These are phyloP conservation scores for Monosporozyma aerobia DNA, from an alignment of 805 yeast genomes.

Conservation along the genomic window DNA sequence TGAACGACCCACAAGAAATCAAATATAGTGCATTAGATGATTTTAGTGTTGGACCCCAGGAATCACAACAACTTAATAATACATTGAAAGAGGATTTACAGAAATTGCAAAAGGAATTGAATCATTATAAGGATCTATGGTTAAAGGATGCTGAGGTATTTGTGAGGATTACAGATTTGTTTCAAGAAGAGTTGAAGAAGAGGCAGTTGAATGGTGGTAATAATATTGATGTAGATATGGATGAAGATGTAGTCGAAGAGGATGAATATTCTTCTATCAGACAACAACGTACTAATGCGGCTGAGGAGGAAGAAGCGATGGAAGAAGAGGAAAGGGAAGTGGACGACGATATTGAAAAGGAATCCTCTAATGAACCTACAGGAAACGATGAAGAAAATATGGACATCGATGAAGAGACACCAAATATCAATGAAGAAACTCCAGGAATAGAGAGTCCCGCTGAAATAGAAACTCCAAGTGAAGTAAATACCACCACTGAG, in stretches of 20 bases:
- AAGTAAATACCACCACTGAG: neutral
- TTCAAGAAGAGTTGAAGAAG: constrained; percentile 18
- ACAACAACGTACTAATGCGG: neutral
- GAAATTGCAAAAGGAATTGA: constrained; percentile 16
- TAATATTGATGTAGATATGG: constrained; percentile 11
- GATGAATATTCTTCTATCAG: neutral
- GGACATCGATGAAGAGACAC: constrained; percentile 3
- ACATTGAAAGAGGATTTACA: constrained; percentile 17
- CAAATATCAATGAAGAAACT: neutral
- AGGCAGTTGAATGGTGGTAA: constrained; percentile 1
- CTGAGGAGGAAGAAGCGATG: neutral
- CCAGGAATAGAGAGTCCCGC: constrained; percentile 1
- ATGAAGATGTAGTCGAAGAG: constrained; percentile 5
- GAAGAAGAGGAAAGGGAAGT: neutral
- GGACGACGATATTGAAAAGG: neutral
- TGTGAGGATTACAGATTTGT: constrained; percentile 16
- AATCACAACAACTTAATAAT: constrained; percentile 16
- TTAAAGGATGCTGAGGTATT: constrained; percentile 25
- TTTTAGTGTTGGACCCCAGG: constrained; percentile 22
- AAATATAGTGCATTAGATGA: constrained; percentile 20
- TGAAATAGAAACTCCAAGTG: neutral
- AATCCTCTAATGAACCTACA: neutral
- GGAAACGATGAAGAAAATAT: constrained; percentile 1
- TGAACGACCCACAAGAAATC: constrained; percentile 4
- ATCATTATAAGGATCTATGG: constrained; percentile 23